phyloP scores from a whole-genome alignment of 495 filamentous ascomycete species.

The Lasiosphaeris hirsuta region DNA sequence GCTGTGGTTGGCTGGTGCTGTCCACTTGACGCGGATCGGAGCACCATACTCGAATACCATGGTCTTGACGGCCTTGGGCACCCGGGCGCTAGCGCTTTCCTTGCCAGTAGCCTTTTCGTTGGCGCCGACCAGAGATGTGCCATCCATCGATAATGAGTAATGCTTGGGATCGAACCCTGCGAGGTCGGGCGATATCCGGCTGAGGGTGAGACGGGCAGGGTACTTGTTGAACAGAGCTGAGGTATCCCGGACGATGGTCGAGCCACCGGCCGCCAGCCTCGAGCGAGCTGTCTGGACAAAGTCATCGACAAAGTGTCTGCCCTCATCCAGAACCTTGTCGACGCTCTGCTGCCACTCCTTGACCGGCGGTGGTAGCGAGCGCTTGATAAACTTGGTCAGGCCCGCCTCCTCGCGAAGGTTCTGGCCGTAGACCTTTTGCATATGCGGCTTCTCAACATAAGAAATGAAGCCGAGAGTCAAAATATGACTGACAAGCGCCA shows the following conservation, averaged over 20 bases:
- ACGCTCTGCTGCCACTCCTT: slow-evolving; percentile 73
- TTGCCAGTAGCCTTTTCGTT: slow-evolving; percentile 51
- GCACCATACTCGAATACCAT: slow-evolving; percentile 84
- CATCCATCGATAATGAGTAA: slow-evolving; percentile 74
- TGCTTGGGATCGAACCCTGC: slow-evolving; percentile 80
- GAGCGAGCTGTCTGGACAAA: slow-evolving; percentile 84
- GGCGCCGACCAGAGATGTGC: slow-evolving; percentile 52
- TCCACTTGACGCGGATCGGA: slow-evolving; percentile 89
- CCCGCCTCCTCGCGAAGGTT: slow-evolving; percentile 83
- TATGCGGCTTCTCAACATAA: slow-evolving; percentile 92
- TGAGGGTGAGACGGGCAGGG: slow-evolving; percentile 83
- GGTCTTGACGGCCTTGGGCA: slow-evolving; percentile 57
- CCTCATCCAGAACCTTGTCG: slow-evolving; percentile 80
- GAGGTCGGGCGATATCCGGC: slow-evolving; percentile 73
- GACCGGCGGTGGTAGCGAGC: slow-evolving; percentile 78
- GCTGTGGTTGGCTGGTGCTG: slow-evolving; percentile 83
- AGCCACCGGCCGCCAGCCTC: slow-evolving; percentile 81
- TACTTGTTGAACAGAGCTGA: slow-evolving; percentile 84
- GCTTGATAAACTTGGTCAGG: slow-evolving; percentile 82
- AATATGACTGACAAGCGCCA: slow-evolving; percentile 82
- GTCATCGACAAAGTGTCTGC: slow-evolving; percentile 84
- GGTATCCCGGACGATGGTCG: slow-evolving; percentile 83
- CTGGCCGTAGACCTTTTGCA: slow-evolving; percentile 94
- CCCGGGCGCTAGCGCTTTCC: slow-evolving; percentile 43
- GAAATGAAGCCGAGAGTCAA: slow-evolving; percentile 85